These are phyloP conservation scores for Eimeria praecox DNA, from an alignment of 169 alveolate species.

Conservation along the genomic window DNA sequence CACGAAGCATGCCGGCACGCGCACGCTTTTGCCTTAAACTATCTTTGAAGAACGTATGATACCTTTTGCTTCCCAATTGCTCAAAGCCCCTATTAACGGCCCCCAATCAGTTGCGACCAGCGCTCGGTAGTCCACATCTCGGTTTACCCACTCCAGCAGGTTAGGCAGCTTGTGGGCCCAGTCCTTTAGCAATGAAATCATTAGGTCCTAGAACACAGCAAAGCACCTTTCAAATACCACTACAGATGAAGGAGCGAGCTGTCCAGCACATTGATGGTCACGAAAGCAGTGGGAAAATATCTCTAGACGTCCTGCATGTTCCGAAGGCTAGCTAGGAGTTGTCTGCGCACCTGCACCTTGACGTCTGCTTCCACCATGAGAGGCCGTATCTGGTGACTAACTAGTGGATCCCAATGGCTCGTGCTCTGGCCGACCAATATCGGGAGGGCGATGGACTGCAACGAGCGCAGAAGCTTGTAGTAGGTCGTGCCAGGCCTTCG, in stretches of 20 bases:
- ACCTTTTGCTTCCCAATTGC: constrained; percentile 76
- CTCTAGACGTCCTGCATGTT: neutral
- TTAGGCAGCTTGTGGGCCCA: constrained; percentile 60
- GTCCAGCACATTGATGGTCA: neutral
- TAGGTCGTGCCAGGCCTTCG: constrained; percentile 55
- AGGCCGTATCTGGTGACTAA: constrained; percentile 3
- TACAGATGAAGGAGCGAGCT: neutral
- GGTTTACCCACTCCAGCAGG: constrained; percentile 62
- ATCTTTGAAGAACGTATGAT: neutral
- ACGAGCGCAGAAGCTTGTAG: neutral
- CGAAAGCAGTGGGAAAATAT: neutral
- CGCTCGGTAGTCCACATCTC: constrained; percentile 73
- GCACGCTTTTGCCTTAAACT: neutral
- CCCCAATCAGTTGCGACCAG: constrained; percentile 61
- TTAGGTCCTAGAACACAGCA: constrained; percentile 4
- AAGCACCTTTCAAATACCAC: neutral
- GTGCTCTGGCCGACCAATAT: constrained; percentile 16
- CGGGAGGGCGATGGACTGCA: constrained; percentile 54
- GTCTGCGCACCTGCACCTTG: constrained; percentile 21
- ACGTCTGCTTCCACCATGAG: neutral
- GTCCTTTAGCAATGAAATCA: constrained; percentile 1
- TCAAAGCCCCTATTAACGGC: constrained; percentile 45
- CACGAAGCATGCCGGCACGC: neutral
- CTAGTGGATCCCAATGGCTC: constrained; percentile 44
- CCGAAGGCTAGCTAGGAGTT: neutral